Percentiles rank a stretch among this genome's conserved stretches.
These are phyloP conservation scores for Cutaneotrichosporon sp. DNA, from an alignment of 1,284 basidiomycete species.

Conservation along the genomic window DNA sequence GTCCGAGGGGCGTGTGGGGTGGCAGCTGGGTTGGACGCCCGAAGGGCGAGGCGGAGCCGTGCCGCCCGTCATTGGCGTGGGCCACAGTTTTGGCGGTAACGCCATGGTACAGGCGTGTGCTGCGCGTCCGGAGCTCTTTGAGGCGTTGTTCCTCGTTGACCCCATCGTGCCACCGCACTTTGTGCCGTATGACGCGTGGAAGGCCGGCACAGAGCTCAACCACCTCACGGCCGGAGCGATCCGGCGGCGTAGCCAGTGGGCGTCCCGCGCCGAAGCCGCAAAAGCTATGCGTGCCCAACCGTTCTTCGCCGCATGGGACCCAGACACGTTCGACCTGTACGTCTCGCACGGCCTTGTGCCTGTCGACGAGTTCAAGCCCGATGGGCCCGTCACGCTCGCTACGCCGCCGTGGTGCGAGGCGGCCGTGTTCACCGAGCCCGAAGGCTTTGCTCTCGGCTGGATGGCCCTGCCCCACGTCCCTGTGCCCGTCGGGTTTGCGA, in stretches of 20 bases:
- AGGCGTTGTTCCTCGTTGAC: conserved; percentile 70
- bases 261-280: conserved; percentile 20
- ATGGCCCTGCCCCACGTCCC: conserved; percentile 28
- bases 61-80: conserved; percentile 55
- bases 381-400: conserved; percentile 25
- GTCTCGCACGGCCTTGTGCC: conserved; percentile 60
- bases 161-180: conserved; percentile 49
- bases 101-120: conserved; percentile 59
- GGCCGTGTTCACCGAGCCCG: conserved; percentile 29
- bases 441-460: conserved; percentile 31
- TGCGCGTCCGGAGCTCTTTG: conserved; percentile 64
- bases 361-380: conserved; percentile 19
- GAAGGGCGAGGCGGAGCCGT: conserved; percentile 35
- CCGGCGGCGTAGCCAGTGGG: conserved; percentile 19
- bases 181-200: conserved; percentile 2
- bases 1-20: background rate
- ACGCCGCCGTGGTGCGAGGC: conserved; percentile 35
- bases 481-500: conserved; percentile 31
- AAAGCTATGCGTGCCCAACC: conserved; percentile 52
- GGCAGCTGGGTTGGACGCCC: conserved; percentile 48
- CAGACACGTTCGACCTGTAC: conserved; percentile 61
- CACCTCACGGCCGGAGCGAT: conserved; percentile 52
- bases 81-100: conserved; percentile 77
- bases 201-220: background rate
- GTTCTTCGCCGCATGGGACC: conserved; percentile 49